Conservation (phyloP, 129 eudicot species). For the Chrysanthemum makinoi region DNA sequence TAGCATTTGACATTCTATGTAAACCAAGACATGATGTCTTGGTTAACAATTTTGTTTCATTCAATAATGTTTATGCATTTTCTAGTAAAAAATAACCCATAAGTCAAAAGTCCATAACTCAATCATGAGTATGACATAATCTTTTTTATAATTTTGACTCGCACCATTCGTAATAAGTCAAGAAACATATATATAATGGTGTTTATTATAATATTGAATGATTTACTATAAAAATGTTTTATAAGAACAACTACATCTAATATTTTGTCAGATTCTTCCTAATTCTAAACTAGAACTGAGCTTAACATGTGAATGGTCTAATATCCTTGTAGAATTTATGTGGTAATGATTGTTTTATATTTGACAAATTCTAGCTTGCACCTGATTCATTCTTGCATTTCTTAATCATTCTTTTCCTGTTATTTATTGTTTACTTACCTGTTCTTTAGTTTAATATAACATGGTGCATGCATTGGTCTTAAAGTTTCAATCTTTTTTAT, state of each 20-base stretch:
- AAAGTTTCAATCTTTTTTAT: background rate
- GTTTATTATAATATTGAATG: background rate
- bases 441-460: background rate
- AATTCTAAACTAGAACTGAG: background rate
- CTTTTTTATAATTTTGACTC: constrained; percentile 4
- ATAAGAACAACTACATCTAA: constrained; percentile 8
- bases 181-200: background rate
- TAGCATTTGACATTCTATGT: too few relatives aligned
- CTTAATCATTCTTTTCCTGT: background rate
- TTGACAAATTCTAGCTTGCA: constrained; percentile 11
- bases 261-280: constrained; percentile 14
- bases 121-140: constrained; percentile 21
- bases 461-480: background rate
- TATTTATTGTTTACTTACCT: background rate
- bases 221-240: constrained; percentile 3
- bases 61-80: background rate
- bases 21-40: too few relatives aligned
- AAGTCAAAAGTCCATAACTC: constrained; percentile 14
- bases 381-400: constrained; percentile 1
- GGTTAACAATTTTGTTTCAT: too few relatives aligned
- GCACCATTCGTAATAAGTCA: background rate
- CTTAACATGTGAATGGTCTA: constrained; percentile 24
- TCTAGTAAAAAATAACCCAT: background rate
- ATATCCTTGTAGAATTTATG: constrained; percentile 14
- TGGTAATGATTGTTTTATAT: background rate